These are phyloP conservation scores for Aspergillus hortae DNA, from an alignment of 2,329 filamentous ascomycete genomes.

Conservation along the genomic window DNA sequence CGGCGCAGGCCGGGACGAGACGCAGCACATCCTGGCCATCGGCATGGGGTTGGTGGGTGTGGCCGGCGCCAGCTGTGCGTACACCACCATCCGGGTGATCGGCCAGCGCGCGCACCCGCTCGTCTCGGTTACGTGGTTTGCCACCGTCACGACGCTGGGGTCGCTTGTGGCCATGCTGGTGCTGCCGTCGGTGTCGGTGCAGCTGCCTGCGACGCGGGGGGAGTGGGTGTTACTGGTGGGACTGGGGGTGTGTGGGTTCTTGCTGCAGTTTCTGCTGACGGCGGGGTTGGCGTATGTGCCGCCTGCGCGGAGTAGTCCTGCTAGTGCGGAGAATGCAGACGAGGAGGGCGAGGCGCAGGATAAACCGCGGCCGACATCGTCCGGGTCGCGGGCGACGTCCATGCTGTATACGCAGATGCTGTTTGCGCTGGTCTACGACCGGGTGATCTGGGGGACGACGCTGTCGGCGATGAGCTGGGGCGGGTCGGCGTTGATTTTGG, in stretches of 20 bases:
- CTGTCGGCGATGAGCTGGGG: conserved; percentile 57
- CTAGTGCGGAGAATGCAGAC: background rate
- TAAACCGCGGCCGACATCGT: conserved; percentile 7
- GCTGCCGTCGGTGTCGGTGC: conserved; percentile 55
- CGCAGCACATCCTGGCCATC: conserved; percentile 67
- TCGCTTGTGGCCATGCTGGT: conserved; percentile 57
- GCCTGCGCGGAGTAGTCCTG: conserved; percentile 31
- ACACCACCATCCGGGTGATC: conserved; percentile 75
- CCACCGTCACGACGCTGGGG: conserved; percentile 65
- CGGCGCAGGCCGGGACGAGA: conserved; percentile 44
- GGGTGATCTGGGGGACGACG: conserved; percentile 59
- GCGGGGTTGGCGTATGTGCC: conserved; percentile 71
- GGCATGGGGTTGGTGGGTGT: conserved; percentile 72
- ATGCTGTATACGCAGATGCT: conserved; percentile 70
- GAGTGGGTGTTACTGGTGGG: conserved; percentile 67
- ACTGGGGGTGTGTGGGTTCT: conserved; percentile 70
- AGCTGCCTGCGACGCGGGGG: conserved; percentile 50
- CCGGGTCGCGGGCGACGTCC: conserved; percentile 54
- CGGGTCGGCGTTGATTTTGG: conserved; percentile 63
- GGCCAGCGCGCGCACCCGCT: conserved; percentile 75
- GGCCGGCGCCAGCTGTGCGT: conserved; percentile 69
- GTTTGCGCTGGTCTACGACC: conserved; percentile 64
- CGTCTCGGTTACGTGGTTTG: conserved; percentile 85
- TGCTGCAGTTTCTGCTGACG: conserved; percentile 84
- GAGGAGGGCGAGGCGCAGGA: background rate